phyloP scores from a whole-genome alignment of 2,329 filamentous ascomycete genomes.

The Cordyceps farinosa region DNA sequence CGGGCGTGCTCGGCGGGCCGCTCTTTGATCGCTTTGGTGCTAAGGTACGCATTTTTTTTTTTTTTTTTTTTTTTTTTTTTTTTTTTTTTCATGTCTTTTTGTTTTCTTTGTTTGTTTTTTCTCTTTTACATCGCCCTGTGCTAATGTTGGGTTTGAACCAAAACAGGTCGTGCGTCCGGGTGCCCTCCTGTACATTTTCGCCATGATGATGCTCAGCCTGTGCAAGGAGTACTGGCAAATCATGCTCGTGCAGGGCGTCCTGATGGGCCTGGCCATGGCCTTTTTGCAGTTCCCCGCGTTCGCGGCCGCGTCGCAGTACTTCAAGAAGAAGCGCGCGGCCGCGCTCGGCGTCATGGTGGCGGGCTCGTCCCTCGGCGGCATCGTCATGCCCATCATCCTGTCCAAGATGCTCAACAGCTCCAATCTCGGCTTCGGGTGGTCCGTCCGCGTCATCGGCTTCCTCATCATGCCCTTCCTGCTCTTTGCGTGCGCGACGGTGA shows the following conservation, averaged over 20 bases:
- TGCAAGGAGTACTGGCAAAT: conserved; percentile 52
- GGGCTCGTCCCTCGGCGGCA: conserved; percentile 66
- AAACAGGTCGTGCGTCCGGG: conserved; percentile 22
- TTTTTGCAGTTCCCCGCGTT: conserved; percentile 54
- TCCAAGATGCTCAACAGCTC: conserved; percentile 42
- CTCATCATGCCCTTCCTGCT: conserved; percentile 45
- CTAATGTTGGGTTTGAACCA: no score
- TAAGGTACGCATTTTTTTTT: conserved; percentile 12
- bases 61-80: not conserved
- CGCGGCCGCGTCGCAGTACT: conserved; percentile 74
- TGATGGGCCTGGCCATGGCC: conserved; percentile 56
- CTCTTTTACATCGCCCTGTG: no score
- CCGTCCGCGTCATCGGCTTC: conserved; percentile 47
- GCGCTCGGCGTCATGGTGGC: conserved; percentile 80
- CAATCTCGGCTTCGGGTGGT: conserved; percentile 48
- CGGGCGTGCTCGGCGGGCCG: conserved; percentile 21
- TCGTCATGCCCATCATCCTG: conserved; percentile 54
- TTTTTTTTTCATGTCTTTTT: not conserved
- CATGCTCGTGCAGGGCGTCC: conserved; percentile 52
- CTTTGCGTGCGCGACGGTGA: conserved; percentile 46
- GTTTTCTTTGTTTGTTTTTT: no score
- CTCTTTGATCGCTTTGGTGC: conserved; percentile 24
- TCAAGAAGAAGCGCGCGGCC: conserved; percentile 66
- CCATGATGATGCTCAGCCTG: conserved; percentile 45
- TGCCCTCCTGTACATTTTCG: conserved; percentile 30